A percentile compares a stretch with the other conserved stretches of the same genome.
Conservation (phyloP, 768 basidiomycete genomes). For the Naganishia antarctica region DNA sequence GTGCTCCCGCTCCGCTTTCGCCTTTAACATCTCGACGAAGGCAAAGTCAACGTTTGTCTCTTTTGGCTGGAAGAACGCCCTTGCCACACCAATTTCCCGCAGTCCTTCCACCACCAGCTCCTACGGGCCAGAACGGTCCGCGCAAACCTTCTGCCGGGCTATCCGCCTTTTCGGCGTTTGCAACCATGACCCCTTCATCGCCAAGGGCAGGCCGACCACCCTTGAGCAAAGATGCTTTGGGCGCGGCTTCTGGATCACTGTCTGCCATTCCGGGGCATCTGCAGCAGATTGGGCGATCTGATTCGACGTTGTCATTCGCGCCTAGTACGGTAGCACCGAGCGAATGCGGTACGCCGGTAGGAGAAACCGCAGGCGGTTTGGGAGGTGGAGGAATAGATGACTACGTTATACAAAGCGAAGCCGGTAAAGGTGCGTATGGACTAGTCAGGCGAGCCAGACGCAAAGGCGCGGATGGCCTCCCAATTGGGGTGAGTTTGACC, state of each 20-base stretch:
- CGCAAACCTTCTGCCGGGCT: slow-evolving; percentile 33
- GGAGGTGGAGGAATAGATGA: slow-evolving; percentile 75
- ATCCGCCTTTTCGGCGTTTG: slow-evolving; percentile 42
- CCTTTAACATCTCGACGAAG: slow-evolving; percentile 34
- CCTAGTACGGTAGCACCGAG: slow-evolving; percentile 47
- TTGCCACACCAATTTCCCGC: slow-evolving; percentile 47
- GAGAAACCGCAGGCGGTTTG: slow-evolving; percentile 47
- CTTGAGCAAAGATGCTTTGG: slow-evolving; percentile 8
- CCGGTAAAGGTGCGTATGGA: slow-evolving; percentile 91
- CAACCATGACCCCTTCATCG: slow-evolving; percentile 20
- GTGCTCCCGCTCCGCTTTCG: slow-evolving; percentile 22
- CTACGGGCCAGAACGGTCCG: slow-evolving; percentile 17
- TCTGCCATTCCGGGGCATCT: slow-evolving; percentile 24
- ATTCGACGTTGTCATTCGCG: slow-evolving; percentile 43
- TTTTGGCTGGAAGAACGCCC: slow-evolving; percentile 44
- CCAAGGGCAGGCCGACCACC: slow-evolving; percentile 3
- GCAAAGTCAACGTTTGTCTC: slow-evolving; percentile 37
- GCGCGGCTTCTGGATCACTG: slow-evolving; percentile 9
- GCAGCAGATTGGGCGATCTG: slow-evolving; percentile 33
- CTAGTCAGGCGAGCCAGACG: slow-evolving; percentile 85
- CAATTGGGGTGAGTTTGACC: slow-evolving; percentile 54
- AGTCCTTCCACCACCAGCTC: slow-evolving; percentile 38
- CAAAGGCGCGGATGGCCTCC: slow-evolving; percentile 64
- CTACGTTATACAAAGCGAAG: slow-evolving; percentile 78
- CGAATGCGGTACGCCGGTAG: slow-evolving; percentile 43